A percentile compares a stretch with the other conserved stretches of the same genome.
Evolutionary conservation across 345 rosid species (phyloP).

Genomic region (Murraya koenigii): DNA sequence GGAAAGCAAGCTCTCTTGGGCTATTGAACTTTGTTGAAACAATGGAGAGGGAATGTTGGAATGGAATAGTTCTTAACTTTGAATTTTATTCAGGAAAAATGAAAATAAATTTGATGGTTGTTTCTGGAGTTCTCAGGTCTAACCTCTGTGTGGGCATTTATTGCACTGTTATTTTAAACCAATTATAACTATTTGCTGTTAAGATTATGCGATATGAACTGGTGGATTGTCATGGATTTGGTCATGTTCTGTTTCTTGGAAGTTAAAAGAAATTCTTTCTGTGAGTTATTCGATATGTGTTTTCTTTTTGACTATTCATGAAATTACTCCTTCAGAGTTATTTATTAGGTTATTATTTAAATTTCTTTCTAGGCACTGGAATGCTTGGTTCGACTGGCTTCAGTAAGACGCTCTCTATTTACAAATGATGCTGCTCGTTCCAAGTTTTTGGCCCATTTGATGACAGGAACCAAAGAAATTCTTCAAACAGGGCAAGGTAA

Average conservation of each 20-base stretch:
- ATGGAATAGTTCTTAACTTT: not conserved
- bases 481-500: conserved; percentile 89
- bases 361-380: conserved; percentile 74
- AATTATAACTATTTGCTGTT: not conserved
- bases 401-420: conserved; percentile 91
- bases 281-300: not conserved
- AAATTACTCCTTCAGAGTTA: conserved; percentile 1
- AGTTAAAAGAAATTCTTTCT: not conserved
- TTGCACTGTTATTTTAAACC: conserved; percentile 11
- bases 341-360: conserved; percentile 4
- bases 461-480: conserved; percentile 96
- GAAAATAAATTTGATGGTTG: not conserved
- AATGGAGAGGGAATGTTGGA: not conserved
- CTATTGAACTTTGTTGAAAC: not conserved
- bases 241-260: not conserved
- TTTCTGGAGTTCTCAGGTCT: not conserved
- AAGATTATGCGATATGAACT: not conserved
- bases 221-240: conserved; percentile 2
- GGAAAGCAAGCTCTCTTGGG: not conserved
- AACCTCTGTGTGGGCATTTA: not conserved
- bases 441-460: conserved; percentile 84
- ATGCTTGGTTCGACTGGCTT: conserved; percentile 97
- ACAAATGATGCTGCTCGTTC: conserved; percentile 84
- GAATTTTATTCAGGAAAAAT: not conserved
- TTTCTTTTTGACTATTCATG: not conserved